These are phyloP conservation scores for Mycena galericulata DNA, from an alignment of 768 basidiomycete genomes.

Conservation along the genomic window DNA sequence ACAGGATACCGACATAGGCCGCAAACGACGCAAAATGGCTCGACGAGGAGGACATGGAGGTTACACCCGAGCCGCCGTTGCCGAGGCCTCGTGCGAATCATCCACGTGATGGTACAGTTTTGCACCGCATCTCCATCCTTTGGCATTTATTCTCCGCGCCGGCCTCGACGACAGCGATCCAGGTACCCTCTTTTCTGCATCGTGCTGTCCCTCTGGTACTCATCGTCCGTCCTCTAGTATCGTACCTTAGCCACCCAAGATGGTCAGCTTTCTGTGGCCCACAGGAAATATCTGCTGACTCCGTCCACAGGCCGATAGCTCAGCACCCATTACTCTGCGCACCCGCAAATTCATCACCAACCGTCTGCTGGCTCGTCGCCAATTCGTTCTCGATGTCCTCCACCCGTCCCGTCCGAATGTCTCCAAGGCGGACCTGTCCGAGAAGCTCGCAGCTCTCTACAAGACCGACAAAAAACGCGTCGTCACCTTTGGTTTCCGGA, in stretches of 20 bases:
- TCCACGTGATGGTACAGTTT: slow-evolving; percentile 44
- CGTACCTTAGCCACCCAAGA: slow-evolving; percentile 45
- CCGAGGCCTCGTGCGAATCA: too few relatives aligned
- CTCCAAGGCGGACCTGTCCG: slow-evolving; percentile 89
- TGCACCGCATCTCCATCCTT: not conserved
- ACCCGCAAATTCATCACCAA: slow-evolving; percentile 99
- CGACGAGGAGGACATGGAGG: slow-evolving; percentile 50
- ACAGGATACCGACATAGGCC: slow-evolving; percentile 61
- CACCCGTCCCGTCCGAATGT: slow-evolving; percentile 97
- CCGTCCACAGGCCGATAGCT: slow-evolving; percentile 72
- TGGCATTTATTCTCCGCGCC: slow-evolving; percentile 43
- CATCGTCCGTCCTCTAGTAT: slow-evolving; percentile 20
- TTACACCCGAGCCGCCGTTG: not conserved
- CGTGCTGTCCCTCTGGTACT: slow-evolving; percentile 19
- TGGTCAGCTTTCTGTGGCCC: slow-evolving; percentile 44
- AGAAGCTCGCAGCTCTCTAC: slow-evolving; percentile 93
- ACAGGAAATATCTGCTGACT: slow-evolving; percentile 6
- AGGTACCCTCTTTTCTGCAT: slow-evolving; percentile 16
- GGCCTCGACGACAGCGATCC: slow-evolving; percentile 55
- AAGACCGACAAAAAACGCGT: slow-evolving; percentile 93
- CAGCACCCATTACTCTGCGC: slow-evolving; percentile 93
- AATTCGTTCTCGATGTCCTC: slow-evolving; percentile 94
- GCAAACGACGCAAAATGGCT: slow-evolving; percentile 66
- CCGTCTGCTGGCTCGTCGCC: slow-evolving; percentile 94
- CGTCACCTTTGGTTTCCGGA: slow-evolving; percentile 94